Evolutionary conservation across 2,329 filamentous ascomycete genomes (phyloP), one percentile per base, ranked within the genome.

Genomic region (Nothophoma quercina): DNA sequence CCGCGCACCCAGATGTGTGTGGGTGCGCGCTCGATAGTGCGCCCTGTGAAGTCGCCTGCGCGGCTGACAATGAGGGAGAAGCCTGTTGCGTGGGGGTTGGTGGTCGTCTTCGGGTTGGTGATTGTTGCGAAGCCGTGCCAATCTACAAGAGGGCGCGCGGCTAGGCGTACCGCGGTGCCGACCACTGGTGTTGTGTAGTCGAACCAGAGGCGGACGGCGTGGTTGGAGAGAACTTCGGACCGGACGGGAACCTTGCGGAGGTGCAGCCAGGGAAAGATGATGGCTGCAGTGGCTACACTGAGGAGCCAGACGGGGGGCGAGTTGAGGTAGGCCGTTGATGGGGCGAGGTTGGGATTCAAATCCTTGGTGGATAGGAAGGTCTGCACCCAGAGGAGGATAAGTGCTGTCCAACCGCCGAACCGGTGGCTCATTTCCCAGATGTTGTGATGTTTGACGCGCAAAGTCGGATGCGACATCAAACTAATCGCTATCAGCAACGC

Each of bases 181-280:
- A 70, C 65, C 18, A 69, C 59, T 3, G 70, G 69, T 0, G 59
- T 68, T 0, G 66, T 65, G 58, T 74, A 69, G 25, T 73, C 63
- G 57, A 73, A 75, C 71, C 89, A 85, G 12, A 95, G 81, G 36
- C 88, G 84, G 23, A 90, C 78, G 39, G 90, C 90, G 72, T 93
- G 90, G 32, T 81, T 73, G 0, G 90, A 95, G 9, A 95, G 84
- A 3, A 83, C 78, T 69, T 93, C 88, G 8, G 88, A 80, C 18
- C 83, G 77, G 47, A 93, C 87, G 7, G 79, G 73, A 22, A 91
- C 85, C 61, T 85, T 87, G 50, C 88, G 85, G 15, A 95, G 83
- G 56, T 85, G 82, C 1, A 89, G 68, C 90, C 91, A 96, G 0
- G 91, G 89, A 48, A 89, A 86, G 38, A 88, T 79, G 62, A 93